Conservation (phyloP, 2,329 filamentous ascomycete species). For the Fusarium sp. region DNA sequence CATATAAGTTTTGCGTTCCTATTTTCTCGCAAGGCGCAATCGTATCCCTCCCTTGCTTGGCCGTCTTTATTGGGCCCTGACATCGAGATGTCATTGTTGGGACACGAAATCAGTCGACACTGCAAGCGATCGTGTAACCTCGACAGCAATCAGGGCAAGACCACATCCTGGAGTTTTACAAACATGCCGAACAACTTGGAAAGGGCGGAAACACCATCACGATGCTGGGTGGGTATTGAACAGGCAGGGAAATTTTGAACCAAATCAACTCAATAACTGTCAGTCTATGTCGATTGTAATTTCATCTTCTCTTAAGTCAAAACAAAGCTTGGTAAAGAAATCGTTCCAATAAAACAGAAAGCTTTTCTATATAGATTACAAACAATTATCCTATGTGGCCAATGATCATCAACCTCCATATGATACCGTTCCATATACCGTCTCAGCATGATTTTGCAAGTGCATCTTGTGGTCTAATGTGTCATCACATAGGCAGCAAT, state of each 20-base stretch:
- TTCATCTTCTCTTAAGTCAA: too few relatives aligned
- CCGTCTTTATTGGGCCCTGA: background rate
- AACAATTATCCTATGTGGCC: too few relatives aligned
- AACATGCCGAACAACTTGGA: background rate
- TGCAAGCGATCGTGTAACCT: constrained; percentile 18
- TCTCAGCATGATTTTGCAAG: constrained; percentile 15
- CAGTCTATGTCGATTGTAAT: too few relatives aligned
- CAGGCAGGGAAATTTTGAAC: too few relatives aligned
- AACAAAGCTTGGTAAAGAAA: too few relatives aligned
- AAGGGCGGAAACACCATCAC: background rate
- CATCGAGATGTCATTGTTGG: constrained; percentile 14
- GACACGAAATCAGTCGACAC: constrained; percentile 19
- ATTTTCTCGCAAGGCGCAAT: too few relatives aligned
- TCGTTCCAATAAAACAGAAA: too few relatives aligned
- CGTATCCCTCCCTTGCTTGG: too few relatives aligned
- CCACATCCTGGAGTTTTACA: constrained; percentile 19
- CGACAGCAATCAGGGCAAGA: constrained; percentile 26
- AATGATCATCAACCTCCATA: too few relatives aligned
- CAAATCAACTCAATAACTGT: too few relatives aligned
- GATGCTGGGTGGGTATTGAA: constrained; percentile 5
- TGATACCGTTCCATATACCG: constrained; percentile 6
- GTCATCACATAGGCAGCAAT: background rate
- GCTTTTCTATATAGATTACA: too few relatives aligned
- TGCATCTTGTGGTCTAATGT: constrained; percentile 13
- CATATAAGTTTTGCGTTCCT: too few relatives aligned